Percentiles rank a stretch among this genome's conserved stretches.
phyloP scores from a whole-genome alignment of 164 flowering plant genomes.

The Stephania japonica region DNA sequence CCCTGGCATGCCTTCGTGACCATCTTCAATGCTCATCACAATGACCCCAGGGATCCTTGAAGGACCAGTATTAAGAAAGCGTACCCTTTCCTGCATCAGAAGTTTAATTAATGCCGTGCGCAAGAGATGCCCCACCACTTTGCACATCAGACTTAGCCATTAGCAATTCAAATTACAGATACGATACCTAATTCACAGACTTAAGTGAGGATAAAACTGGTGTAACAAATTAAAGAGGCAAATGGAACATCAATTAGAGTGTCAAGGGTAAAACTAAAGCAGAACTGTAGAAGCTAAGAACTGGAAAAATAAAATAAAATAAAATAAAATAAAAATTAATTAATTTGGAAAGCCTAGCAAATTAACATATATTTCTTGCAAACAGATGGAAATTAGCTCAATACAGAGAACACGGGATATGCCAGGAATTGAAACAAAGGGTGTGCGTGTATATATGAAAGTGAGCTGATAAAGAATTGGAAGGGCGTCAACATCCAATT shows the following conservation, averaged over 20 bases:
- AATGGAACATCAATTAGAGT: slow-evolving; percentile 1
- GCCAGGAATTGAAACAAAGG: neutral
- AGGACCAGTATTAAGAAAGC: slow-evolving; percentile 76
- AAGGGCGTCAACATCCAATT: neutral
- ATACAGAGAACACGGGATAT: neutral
- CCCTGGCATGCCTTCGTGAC: slow-evolving; percentile 64
- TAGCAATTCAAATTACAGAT: too few relatives aligned
- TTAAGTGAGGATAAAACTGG: too few relatives aligned
- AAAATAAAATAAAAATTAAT: too few relatives aligned
- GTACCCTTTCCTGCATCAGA: slow-evolving; percentile 60
- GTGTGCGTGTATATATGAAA: too few relatives aligned
- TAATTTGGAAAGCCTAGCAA: neutral
- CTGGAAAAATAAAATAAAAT: too few relatives aligned
- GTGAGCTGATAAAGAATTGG: too few relatives aligned
- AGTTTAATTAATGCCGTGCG: neutral
- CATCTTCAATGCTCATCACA: slow-evolving; percentile 95
- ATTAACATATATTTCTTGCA: neutral
- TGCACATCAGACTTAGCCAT: too few relatives aligned
- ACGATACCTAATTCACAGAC: too few relatives aligned
- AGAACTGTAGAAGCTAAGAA: too few relatives aligned
- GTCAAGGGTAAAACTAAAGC: too few relatives aligned
- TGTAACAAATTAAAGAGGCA: too few relatives aligned
- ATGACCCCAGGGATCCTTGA: slow-evolving; percentile 74
- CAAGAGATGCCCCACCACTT: too few relatives aligned
- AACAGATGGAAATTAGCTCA: neutral